Evolutionary conservation across 805 yeast species (phyloP).

Genomic region (Barnettozyma wickerhamii): DNA sequence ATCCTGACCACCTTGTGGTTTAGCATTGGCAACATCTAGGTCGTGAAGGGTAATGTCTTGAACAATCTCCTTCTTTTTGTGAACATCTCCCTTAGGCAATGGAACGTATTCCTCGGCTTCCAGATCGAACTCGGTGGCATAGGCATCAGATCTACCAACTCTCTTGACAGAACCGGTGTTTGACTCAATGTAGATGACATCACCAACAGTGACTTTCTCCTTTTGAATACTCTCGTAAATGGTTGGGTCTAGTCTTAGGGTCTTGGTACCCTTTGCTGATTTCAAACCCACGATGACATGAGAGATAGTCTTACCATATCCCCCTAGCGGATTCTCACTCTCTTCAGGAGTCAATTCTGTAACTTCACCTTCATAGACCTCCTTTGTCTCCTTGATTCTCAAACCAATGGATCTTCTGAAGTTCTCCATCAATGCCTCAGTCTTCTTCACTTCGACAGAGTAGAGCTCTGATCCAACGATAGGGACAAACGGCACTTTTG

Average conservation of each 20-base stretch:
- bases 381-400: constrained; percentile 94
- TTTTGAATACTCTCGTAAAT: constrained; percentile 92
- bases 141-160: constrained; percentile 97
- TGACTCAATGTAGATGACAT: constrained; percentile 94
- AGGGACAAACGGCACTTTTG: constrained; percentile 96
- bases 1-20: constrained; percentile 97
- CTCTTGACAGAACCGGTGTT: constrained; percentile 97
- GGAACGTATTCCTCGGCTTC: constrained; percentile 99
- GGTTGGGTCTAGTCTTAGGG: constrained; percentile 82
- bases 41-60: constrained; percentile 97
- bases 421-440: constrained; percentile 94
- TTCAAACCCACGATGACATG: constrained; percentile 93
- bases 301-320: constrained; percentile 93
- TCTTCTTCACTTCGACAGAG: constrained; percentile 95
- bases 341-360: constrained; percentile 95
- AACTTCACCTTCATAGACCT: constrained; percentile 97
- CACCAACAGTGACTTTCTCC: constrained; percentile 93
- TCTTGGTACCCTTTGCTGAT: constrained; percentile 89
- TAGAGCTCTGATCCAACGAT: constrained; percentile 92
- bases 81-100: constrained; percentile 97
- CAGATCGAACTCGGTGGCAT: constrained; percentile 95
- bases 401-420: constrained; percentile 95
- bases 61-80: constrained; percentile 94
- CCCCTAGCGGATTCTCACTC: constrained; percentile 94
- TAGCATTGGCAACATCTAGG: constrained; percentile 91